Evolutionary conservation across 139 green algal species (phyloP).

Genomic region (Chlorella sorokiniana): DNA sequence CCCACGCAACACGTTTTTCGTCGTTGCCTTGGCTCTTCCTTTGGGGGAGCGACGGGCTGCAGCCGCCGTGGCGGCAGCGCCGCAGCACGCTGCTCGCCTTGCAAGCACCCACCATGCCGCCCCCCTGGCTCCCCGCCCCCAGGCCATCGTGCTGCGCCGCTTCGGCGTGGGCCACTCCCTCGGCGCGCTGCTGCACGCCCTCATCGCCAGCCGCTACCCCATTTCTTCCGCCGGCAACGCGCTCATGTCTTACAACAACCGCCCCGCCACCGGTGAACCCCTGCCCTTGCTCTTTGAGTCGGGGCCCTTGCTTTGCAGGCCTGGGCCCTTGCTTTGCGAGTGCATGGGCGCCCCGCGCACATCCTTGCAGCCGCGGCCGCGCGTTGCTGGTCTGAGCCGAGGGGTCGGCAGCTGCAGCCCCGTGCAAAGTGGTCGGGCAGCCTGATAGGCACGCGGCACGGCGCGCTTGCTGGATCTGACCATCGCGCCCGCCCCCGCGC

Average conservation of each 20-base stretch:
- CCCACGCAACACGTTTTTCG: too few relatives aligned
- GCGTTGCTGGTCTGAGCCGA: not conserved
- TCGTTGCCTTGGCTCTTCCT: too few relatives aligned
- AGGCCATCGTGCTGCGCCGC: conserved; percentile 60
- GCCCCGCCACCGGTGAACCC: conserved; percentile 49
- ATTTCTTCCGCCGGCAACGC: conserved; percentile 77
- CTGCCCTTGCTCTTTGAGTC: not conserved
- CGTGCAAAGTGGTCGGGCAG: too few relatives aligned
- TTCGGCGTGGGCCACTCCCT: conserved; percentile 92
- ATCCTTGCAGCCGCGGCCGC: not conserved
- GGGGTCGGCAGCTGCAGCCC: too few relatives aligned
- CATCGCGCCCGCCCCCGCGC: not conserved
- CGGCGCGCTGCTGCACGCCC: conserved; percentile 82
- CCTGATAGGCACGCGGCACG: too few relatives aligned
- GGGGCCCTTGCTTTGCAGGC: too few relatives aligned
- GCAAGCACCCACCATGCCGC: too few relatives aligned
- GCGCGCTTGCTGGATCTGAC: not conserved
- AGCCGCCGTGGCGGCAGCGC: too few relatives aligned
- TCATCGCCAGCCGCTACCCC: conserved; percentile 84
- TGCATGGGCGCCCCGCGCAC: too few relatives aligned
- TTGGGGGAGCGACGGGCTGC: too few relatives aligned
- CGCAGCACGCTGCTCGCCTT: not conserved
- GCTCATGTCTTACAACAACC: conserved; percentile 94
- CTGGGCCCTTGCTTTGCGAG: too few relatives aligned
- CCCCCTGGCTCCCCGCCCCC: not conserved